Conservation (phyloP, 108 stramenopile genomes). For the Epipyxis sp. region DNA sequence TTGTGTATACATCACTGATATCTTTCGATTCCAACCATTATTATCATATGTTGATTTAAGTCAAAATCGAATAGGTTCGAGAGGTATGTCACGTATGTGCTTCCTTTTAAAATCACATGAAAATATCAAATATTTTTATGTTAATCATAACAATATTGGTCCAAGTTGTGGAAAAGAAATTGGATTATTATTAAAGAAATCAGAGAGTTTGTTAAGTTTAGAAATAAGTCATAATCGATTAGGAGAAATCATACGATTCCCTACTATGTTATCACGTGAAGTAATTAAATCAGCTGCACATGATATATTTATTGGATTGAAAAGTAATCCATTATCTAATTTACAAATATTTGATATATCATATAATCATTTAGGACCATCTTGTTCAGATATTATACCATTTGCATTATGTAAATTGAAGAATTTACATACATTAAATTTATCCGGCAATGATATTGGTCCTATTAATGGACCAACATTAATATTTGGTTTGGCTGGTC, state of each 20-base stretch:
- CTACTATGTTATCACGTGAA: constrained; percentile 8
- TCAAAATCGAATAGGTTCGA: background rate
- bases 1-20: constrained; percentile 14
- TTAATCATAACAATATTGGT: constrained; percentile 9
- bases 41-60: background rate
- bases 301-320: constrained; percentile 6
- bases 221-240: constrained; percentile 3
- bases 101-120: background rate
- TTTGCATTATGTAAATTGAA: background rate
- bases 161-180: background rate
- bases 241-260: constrained; percentile 15
- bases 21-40: background rate
- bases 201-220: background rate
- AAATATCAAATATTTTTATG: background rate
- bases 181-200: constrained; percentile 3
- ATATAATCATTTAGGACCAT: constrained; percentile 25
- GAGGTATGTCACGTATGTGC: constrained; percentile 7
- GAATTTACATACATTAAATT: constrained; percentile 12
- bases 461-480: background rate
- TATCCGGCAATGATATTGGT: constrained; percentile 24
- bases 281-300: background rate
- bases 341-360: constrained; percentile 12
- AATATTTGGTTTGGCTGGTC: constrained; percentile 11
- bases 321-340: background rate
- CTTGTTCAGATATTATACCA: background rate